Percentiles rank a stretch among this genome's conserved stretches.
Evolutionary conservation across 768 basidiomycete genomes (phyloP).

Genomic region (Coprinopsis strossmayeri): DNA sequence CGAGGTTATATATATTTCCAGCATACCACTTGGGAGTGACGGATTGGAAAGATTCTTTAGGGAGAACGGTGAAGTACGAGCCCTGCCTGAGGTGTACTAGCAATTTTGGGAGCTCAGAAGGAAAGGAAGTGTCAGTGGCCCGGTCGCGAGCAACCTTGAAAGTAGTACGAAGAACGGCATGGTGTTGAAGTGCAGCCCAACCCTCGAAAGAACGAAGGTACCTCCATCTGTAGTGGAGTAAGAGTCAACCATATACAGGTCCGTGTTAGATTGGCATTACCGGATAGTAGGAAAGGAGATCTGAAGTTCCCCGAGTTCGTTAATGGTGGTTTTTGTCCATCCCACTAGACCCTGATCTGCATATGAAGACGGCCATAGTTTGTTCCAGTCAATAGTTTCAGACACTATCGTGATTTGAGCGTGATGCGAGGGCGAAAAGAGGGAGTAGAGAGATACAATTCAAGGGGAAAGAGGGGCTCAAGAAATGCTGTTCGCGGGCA

Average conservation of each 20-base stretch:
- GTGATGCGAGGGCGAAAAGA: background rate
- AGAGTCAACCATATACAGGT: no score
- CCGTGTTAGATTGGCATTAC: constrained; percentile 21
- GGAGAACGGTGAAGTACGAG: constrained; percentile 69
- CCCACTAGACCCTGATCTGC: constrained; percentile 54
- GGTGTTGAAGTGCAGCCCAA: constrained; percentile 83
- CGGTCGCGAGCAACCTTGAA: constrained; percentile 47
- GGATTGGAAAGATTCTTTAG: constrained; percentile 21
- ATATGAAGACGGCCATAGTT: constrained; percentile 60
- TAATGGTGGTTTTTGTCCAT: constrained; percentile 45
- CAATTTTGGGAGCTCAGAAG: constrained; percentile 38
- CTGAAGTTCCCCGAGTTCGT: constrained; percentile 40
- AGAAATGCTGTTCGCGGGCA: constrained; percentile 75
- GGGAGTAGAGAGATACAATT: constrained; percentile 32
- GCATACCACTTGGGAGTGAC: constrained; percentile 56
- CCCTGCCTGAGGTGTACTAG: constrained; percentile 60
- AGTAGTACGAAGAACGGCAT: constrained; percentile 60
- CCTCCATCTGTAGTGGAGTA: constrained; percentile 53
- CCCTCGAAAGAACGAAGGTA: constrained; percentile 71
- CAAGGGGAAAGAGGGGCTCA: constrained; percentile 73
- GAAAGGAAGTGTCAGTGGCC: constrained; percentile 7
- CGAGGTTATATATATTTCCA: constrained; percentile 82
- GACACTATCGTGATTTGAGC: constrained; percentile 32
- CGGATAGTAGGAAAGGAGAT: constrained; percentile 62
- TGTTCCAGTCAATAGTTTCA: constrained; percentile 39